These are phyloP conservation scores for Aspergillus affinis DNA, from an alignment of 495 filamentous ascomycete species.

Conservation along the genomic window DNA sequence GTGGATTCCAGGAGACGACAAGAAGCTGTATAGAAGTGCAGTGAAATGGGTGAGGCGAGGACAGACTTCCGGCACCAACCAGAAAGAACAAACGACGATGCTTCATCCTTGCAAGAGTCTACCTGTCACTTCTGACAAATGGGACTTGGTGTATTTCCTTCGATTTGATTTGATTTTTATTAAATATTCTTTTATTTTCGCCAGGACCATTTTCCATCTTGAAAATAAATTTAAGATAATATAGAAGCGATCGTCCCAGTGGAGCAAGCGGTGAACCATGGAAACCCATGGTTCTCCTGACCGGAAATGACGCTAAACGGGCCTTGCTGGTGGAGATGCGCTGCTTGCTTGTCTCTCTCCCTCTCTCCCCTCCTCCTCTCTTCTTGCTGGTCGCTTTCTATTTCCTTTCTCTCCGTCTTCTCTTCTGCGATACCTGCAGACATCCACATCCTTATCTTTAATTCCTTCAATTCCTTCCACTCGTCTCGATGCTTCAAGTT, in stretches of 20 bases:
- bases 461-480: slow-evolving; percentile 12
- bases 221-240: too few species aligned
- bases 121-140: not conserved
- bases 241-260: not conserved
- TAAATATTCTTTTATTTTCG: too few species aligned
- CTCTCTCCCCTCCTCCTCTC: not conserved
- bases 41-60: not conserved
- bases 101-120: not conserved
- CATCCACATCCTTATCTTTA: not conserved
- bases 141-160: too few species aligned
- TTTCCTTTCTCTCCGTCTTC: not conserved
- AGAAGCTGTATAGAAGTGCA: not conserved
- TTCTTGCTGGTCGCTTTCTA: too few species aligned
- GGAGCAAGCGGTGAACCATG: not conserved
- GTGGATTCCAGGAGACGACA: not conserved
- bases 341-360: not conserved
- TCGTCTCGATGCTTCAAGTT: slow-evolving; percentile 46
- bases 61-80: not conserved
- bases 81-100: not conserved
- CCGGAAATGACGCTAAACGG: not conserved
- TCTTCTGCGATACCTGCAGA: not conserved
- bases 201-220: too few species aligned
- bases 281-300: not conserved
- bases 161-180: too few species aligned
- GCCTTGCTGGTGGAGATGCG: not conserved